Percentiles rank a stretch among this genome's conserved stretches.
These are phyloP conservation scores for Ceratonia siliqua DNA, from an alignment of 306 rosid species.

Conservation along the genomic window DNA sequence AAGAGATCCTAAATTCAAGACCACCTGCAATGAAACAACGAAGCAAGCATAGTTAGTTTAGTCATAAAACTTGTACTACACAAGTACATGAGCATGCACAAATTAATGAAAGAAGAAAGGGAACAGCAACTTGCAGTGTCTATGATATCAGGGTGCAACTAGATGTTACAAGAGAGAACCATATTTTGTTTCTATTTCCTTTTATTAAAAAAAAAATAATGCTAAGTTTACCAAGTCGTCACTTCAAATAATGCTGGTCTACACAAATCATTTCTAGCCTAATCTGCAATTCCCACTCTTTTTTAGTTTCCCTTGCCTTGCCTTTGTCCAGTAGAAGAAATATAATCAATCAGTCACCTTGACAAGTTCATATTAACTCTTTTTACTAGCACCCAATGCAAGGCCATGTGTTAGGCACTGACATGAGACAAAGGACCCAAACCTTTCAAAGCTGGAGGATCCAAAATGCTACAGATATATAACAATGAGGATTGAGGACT, in stretches of 20 bases:
- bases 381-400: background rate
- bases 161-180: slow-evolving; percentile 25
- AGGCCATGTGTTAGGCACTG: background rate
- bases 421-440: background rate
- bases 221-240: background rate
- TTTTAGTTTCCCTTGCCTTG: background rate
- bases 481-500: background rate
- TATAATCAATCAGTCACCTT: background rate
- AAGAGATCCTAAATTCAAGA: slow-evolving; percentile 89
- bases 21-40: slow-evolving; percentile 59
- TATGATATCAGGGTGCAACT: background rate
- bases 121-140: slow-evolving; percentile 6
- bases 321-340: background rate
- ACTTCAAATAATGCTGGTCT: slow-evolving; percentile 1
- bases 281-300: slow-evolving; percentile 1
- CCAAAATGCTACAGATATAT: slow-evolving; percentile 16
- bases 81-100: slow-evolving; percentile 15
- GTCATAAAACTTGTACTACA: slow-evolving; percentile 18
- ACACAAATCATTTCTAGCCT: background rate
- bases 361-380: background rate
- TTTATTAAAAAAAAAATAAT: background rate
- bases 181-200: background rate
- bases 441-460: slow-evolving; percentile 13
- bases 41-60: background rate
- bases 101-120: slow-evolving; percentile 17